A percentile compares a stretch with the other conserved stretches of the same genome.
These are phyloP conservation scores for Batkoa obscura DNA, from an alignment of 371 early-diverging fungal species.

Conservation along the genomic window DNA sequence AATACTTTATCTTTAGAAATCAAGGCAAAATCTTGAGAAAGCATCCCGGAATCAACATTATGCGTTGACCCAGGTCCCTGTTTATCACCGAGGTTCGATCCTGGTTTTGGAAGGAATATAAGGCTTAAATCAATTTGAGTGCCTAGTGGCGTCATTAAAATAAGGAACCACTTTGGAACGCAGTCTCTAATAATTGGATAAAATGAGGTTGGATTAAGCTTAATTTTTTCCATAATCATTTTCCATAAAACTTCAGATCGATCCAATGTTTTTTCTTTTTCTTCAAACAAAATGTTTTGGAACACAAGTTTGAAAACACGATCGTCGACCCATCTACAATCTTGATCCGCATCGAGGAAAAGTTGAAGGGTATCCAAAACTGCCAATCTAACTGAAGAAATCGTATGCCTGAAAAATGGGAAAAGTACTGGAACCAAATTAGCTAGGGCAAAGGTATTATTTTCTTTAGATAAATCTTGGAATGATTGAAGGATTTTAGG, in stretches of 20 bases:
- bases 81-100: conserved; percentile 10
- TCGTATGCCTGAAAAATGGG: conserved; percentile 86
- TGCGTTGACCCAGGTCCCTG: conserved; percentile 18
- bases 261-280: conserved; percentile 39
- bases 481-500: conserved; percentile 33
- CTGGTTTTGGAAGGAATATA: conserved; percentile 19
- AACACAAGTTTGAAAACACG: conserved; percentile 57
- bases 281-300: conserved; percentile 84
- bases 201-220: background rate
- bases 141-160: conserved; percentile 58
- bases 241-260: conserved; percentile 53
- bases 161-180: conserved; percentile 14
- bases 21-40: conserved; percentile 73
- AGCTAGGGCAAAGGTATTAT: conserved; percentile 22
- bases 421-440: conserved; percentile 65
- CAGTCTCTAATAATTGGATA: conserved; percentile 6
- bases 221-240: conserved; percentile 19
- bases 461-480: conserved; percentile 11
- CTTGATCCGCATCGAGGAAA: conserved; percentile 43
- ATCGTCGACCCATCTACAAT: conserved; percentile 54
- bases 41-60: conserved; percentile 78
- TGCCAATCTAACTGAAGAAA: conserved; percentile 67
- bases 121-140: conserved; percentile 42
- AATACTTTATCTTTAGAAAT: conserved; percentile 53
- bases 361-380: conserved; percentile 58